A percentile compares a stretch with the other conserved stretches of the same genome.
Evolutionary conservation across 768 basidiomycete species (phyloP).

Genomic region (Rhizopogon sp.): DNA sequence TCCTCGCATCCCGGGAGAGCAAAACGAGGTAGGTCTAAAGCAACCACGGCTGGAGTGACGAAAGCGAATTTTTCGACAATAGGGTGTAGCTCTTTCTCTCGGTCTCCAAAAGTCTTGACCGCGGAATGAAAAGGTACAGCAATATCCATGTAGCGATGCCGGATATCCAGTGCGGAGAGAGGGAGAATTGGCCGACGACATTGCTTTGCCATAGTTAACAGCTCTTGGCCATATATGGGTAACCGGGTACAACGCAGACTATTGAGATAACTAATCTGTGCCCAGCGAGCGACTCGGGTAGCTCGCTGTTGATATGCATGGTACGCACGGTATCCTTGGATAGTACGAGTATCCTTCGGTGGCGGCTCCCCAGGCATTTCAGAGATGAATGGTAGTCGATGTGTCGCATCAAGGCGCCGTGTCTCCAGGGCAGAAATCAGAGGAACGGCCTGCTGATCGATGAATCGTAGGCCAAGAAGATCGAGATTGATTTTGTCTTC

Average conservation of each 20-base stretch:
- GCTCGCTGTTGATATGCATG: slow-evolving; percentile 43
- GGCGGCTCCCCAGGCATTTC: slow-evolving; percentile 62
- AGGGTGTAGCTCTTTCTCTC: slow-evolving; percentile 49
- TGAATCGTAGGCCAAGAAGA: slow-evolving; percentile 59
- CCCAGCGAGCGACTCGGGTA: slow-evolving; percentile 55
- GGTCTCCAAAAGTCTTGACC: slow-evolving; percentile 60
- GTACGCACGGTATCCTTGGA: slow-evolving; percentile 63
- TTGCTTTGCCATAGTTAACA: slow-evolving; percentile 33
- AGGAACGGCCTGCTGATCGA: slow-evolving; percentile 49
- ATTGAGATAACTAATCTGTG: slow-evolving; percentile 72
- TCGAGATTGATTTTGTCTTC: slow-evolving; percentile 57
- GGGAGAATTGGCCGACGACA: slow-evolving; percentile 51
- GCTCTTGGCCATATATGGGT: slow-evolving; percentile 43
- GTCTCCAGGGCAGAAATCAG: slow-evolving; percentile 49
- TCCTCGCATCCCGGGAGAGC: slow-evolving; percentile 44
- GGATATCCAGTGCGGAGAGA: slow-evolving; percentile 35
- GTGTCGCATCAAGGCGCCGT: slow-evolving; percentile 53
- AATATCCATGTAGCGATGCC: slow-evolving; percentile 38
- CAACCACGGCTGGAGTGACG: slow-evolving; percentile 73
- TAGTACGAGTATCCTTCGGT: slow-evolving; percentile 68
- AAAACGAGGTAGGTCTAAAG: slow-evolving; percentile 64
- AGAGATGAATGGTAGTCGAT: slow-evolving; percentile 44
- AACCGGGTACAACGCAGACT: slow-evolving; percentile 53
- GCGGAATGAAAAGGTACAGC: slow-evolving; percentile 36
- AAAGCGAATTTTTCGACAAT: slow-evolving; percentile 72